Evolutionary conservation across 2,329 filamentous ascomycete genomes (phyloP).

Genomic region (Diaporthe amygdali): DNA sequence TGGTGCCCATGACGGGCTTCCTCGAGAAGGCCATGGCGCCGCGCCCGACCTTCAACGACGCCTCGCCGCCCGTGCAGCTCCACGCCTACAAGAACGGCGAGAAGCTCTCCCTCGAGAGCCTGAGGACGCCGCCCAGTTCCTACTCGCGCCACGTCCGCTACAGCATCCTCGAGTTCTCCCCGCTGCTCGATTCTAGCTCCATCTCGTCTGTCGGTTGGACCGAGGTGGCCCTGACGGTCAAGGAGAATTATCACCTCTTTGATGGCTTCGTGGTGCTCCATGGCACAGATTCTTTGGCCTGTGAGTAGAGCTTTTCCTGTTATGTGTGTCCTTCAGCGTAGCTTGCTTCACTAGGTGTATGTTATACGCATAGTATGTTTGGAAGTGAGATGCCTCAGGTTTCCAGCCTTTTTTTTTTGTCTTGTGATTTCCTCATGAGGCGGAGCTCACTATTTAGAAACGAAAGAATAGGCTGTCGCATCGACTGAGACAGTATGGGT

Average conservation of each 20-base stretch:
- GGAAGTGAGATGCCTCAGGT: neutral
- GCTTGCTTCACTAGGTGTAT: neutral
- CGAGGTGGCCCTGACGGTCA: slow-evolving; percentile 79
- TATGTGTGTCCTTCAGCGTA: neutral
- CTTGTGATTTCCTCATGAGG: neutral
- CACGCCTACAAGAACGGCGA: slow-evolving; percentile 57
- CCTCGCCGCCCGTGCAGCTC: slow-evolving; percentile 59
- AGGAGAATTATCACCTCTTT: slow-evolving; percentile 85
- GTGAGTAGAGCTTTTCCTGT: neutral
- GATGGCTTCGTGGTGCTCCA: slow-evolving; percentile 92
- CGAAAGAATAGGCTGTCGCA: neutral
- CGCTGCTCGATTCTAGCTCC: slow-evolving; percentile 86
- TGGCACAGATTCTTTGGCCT: slow-evolving; percentile 87
- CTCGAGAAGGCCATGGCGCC: slow-evolving; percentile 82
- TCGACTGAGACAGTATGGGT: neutral
- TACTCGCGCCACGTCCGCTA: slow-evolving; percentile 85
- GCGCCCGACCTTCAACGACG: slow-evolving; percentile 85
- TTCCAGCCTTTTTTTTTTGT: neutral
- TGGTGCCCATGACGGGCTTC: slow-evolving; percentile 82
- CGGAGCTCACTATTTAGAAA: neutral
- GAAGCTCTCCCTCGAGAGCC: slow-evolving; percentile 62
- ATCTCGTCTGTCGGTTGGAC: slow-evolving; percentile 89
- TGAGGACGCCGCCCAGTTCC: slow-evolving; percentile 80
- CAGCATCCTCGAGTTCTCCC: slow-evolving; percentile 81
- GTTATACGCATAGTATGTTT: no score